Base-by-base conservation (phyloP, 257 asterid genomes). In the Ophiorrhiza pumila region DNA sequence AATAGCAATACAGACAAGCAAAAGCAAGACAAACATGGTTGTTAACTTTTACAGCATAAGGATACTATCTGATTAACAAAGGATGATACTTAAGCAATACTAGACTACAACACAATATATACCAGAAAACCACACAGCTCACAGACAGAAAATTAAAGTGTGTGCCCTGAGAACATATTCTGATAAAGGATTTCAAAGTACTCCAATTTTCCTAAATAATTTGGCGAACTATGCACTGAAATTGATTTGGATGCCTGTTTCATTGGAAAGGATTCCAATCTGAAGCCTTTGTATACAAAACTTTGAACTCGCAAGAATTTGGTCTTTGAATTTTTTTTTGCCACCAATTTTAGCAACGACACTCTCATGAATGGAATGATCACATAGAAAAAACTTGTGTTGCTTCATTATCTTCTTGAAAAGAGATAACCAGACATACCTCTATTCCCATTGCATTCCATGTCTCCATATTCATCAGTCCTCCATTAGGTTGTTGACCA, bases 401-500 rank as follows among this genome's bases (percentile, higher is more conserved):
- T 39, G 42, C 62, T 74, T 65, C 58, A 74, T 27, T n/a, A 53
- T 39, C 34, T 31, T 32, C 42, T 8, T 31, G 20, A 29, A 11
- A 68, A 49, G 61, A 71, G 71, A 59, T 67, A 67, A 25, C 32
- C 23, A 67, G 23, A 20, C 76, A 50, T 82, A 90, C 96, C 83
- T 90, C 90, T 17, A 78, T 69, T 77, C 83, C 92, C 89, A 90
- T 81, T 53, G 86, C 80, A 71, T 76, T 83, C 96, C 96, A 86
- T 62, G 80, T 64, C 77, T 75, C 79, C 77, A 73, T 68, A 65
- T 76, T 81, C 86, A 85, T 81, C 58, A 70, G 88, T 61, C 87
- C 87, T 71, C 89, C 88, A 66, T 83, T 87, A 39, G 80, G 79
- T 10, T 81, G 90, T 76, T 80, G 94, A 52, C 87, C 77, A 61